Conservation (phyloP, 2,329 filamentous ascomycete species). For the Stagonosporopsis tanaceti region DNA sequence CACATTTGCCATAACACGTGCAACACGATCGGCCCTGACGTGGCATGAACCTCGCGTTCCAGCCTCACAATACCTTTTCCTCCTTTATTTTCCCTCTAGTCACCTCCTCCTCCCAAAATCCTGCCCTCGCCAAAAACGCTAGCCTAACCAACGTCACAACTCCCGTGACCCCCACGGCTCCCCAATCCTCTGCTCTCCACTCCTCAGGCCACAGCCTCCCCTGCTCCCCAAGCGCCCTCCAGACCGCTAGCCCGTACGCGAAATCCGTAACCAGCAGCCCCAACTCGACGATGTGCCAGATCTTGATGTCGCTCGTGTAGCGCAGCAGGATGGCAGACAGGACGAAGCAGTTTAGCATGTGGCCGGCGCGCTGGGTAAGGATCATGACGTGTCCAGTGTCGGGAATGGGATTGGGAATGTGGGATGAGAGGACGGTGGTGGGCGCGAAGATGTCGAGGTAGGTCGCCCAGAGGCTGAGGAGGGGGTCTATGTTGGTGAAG, state of each 20-base stretch:
- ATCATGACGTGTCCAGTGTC: slow-evolving; percentile 38
- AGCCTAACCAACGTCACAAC: slow-evolving; percentile 31
- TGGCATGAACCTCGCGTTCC: too few relatives aligned
- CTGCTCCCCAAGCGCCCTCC: slow-evolving; percentile 26
- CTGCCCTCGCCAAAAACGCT: slow-evolving; percentile 31
- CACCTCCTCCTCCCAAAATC: slow-evolving; percentile 21
- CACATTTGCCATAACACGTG: too few relatives aligned
- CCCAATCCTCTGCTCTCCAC: slow-evolving; percentile 39
- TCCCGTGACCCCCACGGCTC: slow-evolving; percentile 44
- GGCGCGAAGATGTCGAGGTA: slow-evolving; percentile 40
- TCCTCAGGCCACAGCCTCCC: slow-evolving; percentile 19
- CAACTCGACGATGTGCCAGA: slow-evolving; percentile 35
- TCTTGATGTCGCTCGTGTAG: slow-evolving; percentile 30
- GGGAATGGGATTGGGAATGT: slow-evolving; percentile 25
- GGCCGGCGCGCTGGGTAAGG: slow-evolving; percentile 37
- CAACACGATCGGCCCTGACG: not conserved
- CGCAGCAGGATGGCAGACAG: slow-evolving; percentile 37
- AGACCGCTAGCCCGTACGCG: slow-evolving; percentile 32
- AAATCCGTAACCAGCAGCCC: slow-evolving; percentile 33
- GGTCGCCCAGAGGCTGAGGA: slow-evolving; percentile 37
- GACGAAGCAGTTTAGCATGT: slow-evolving; percentile 39
- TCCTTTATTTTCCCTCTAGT: not conserved
- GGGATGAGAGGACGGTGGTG: slow-evolving; percentile 29
- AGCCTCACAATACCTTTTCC: not conserved
- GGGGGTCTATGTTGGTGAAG: slow-evolving; percentile 39